These are phyloP conservation scores for Hippophae gyantsensis DNA, from an alignment of 306 rosid genomes.

Conservation along the genomic window DNA sequence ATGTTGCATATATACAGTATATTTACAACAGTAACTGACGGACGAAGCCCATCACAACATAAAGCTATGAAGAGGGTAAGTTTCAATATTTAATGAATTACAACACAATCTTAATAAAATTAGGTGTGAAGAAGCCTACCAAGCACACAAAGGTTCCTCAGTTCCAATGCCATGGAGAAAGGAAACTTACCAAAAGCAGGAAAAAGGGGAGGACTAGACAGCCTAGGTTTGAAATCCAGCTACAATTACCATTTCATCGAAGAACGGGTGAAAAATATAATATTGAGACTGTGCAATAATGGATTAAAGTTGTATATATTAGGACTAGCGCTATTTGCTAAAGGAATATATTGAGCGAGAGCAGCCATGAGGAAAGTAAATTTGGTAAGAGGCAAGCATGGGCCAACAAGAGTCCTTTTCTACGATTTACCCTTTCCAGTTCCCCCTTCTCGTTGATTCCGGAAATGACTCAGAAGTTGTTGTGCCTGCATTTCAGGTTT, in stretches of 20 bases:
- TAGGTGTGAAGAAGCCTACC: slow-evolving; percentile 9
- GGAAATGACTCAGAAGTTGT: slow-evolving; percentile 87
- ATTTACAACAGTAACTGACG: too few relatives aligned
- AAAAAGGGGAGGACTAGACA: background rate
- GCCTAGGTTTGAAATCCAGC: too few relatives aligned
- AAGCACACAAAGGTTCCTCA: slow-evolving; percentile 4
- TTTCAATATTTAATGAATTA: slow-evolving; percentile 11
- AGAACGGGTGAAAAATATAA: too few relatives aligned
- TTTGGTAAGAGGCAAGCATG: background rate
- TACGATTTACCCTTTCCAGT: slow-evolving; percentile 58
- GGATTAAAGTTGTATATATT: too few relatives aligned
- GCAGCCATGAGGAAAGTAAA: too few relatives aligned
- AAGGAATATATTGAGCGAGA: too few relatives aligned
- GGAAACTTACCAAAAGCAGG: slow-evolving; percentile 9
- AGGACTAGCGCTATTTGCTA: too few relatives aligned
- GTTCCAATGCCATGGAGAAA: slow-evolving; percentile 8
- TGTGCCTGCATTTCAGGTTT: slow-evolving; percentile 57
- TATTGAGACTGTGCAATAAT: too few relatives aligned
- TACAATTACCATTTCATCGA: too few relatives aligned
- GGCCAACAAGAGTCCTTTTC: slow-evolving; percentile 21
- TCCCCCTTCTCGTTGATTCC: slow-evolving; percentile 64
- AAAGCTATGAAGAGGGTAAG: too few relatives aligned
- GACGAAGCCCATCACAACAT: too few relatives aligned
- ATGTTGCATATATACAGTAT: too few relatives aligned
- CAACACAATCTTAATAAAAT: slow-evolving; percentile 34